Evolutionary conservation across 768 basidiomycete species (phyloP), one percentile per base, ranked within the genome.

Genomic region (Boletellus emodensis): DNA sequence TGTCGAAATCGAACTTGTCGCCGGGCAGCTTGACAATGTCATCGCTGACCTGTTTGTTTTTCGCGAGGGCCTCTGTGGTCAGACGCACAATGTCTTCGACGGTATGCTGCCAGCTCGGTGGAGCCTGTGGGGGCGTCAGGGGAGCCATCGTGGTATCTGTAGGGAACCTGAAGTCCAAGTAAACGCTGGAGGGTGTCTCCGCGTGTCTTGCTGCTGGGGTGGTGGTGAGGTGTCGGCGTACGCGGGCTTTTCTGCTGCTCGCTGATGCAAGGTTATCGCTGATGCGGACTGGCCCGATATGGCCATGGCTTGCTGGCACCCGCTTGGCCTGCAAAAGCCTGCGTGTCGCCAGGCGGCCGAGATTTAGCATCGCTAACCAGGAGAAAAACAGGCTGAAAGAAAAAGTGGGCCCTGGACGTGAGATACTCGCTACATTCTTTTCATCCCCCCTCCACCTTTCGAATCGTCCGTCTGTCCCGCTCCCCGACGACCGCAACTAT

Each of bases 401-500:
- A 15, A 17, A 41, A 39, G 28, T 28, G 2, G 28, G 30, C 30
- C 30, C 30, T 14, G 22, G 14, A 55, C 48, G 42, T 57, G 52
- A 53, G 9, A 46, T 12, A 49, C 34, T 45, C 35, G 26, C 44
- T 36, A 32, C 47, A 46, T 35, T 30, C 37, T 44, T 40, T 46
- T 67, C 46, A 69, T 22, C 54, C 61, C n/a, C 66, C 65, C 11
- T 87, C 85, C 28, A 85, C 83, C 56, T 73, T 77, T 49, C 84
- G 74, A 62, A 97, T 91, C 66, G 80, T 84, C 63, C 94, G 79
- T 71, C 76, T 83, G 33, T 96, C 92, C 48, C 90, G 78, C 64
- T 94, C 91, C 1, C 94, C 94, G 7, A 89, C 77, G 5, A 95
- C 84, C 64, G 87, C 93, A 46, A 97, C 71, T 24, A 85, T 44